phyloP scores from a whole-genome alignment of 78 protist genomes.

The Pelomyxa schiedti region DNA sequence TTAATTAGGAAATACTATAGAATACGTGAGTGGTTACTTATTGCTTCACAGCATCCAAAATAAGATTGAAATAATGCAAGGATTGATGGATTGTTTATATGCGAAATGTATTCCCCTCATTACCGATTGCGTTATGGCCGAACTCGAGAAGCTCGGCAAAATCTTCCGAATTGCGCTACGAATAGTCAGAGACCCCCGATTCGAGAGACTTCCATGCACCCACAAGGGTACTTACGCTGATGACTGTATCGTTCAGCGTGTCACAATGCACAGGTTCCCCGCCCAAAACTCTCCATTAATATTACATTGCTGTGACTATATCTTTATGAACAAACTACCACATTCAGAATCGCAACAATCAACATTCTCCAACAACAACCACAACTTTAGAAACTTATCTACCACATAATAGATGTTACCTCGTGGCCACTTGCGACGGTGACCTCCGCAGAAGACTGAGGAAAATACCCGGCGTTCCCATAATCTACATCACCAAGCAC shows the following conservation, averaged over 20 bases:
- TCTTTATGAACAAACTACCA: too few relatives aligned
- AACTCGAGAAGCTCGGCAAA: slow-evolving; percentile 94
- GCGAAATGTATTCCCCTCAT: slow-evolving; percentile 90
- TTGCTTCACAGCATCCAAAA: slow-evolving; percentile 69
- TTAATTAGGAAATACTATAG: too few relatives aligned
- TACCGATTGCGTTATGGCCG: slow-evolving; percentile 98
- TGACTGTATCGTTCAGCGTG: slow-evolving; percentile 92
- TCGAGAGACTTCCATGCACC: slow-evolving; percentile 81
- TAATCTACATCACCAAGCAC: slow-evolving; percentile 76
- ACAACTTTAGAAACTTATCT: neutral
- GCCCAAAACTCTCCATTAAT: too few relatives aligned
- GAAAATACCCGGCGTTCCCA: slow-evolving; percentile 98
- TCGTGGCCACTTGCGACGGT: slow-evolving; percentile 93
- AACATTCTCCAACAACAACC: neutral
- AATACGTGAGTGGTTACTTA: too few relatives aligned
- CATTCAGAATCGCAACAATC: too few relatives aligned
- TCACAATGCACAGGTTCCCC: slow-evolving; percentile 34
- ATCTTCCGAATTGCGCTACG: slow-evolving; percentile 73
- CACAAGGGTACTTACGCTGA: slow-evolving; percentile 97
- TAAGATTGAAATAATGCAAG: slow-evolving; percentile 84
- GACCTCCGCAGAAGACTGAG: slow-evolving; percentile 90
- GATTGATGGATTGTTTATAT: slow-evolving; percentile 88
- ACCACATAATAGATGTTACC: slow-evolving; percentile 61
- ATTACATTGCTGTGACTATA: too few relatives aligned
- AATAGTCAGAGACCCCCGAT: slow-evolving; percentile 91